These are phyloP conservation scores for Trichoderma sp. DNA, from an alignment of 2,329 filamentous ascomycete species.

Conservation along the genomic window DNA sequence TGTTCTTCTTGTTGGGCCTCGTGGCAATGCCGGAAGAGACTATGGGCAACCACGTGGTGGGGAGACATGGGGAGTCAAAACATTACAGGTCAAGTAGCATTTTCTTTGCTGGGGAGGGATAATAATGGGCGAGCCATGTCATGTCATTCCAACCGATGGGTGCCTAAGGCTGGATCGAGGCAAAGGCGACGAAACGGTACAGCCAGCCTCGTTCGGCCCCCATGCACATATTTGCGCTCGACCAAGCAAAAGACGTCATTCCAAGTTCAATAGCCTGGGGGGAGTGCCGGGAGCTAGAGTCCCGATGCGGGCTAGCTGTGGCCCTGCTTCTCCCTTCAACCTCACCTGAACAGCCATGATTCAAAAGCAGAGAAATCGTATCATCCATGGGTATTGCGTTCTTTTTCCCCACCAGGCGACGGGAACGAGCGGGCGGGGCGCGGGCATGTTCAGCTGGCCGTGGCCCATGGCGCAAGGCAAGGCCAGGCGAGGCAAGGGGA, in stretches of 20 bases:
- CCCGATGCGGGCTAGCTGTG: background rate
- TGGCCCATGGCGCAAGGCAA: background rate
- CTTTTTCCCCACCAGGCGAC: background rate
- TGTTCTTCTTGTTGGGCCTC: background rate
- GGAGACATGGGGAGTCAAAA: background rate
- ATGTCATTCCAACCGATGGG: background rate
- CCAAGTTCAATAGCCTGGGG: background rate
- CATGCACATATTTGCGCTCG: background rate
- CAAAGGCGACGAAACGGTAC: background rate
- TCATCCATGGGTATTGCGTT: background rate
- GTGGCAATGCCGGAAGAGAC: background rate
- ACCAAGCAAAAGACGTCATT: background rate
- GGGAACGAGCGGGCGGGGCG: background rate
- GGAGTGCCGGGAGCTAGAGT: background rate
- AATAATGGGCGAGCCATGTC: background rate
- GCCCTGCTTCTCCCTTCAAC: background rate
- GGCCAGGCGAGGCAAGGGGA: background rate
- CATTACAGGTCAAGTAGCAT: background rate
- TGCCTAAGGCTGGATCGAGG: conserved; percentile 4
- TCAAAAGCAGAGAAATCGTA: background rate
- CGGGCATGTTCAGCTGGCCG: conserved; percentile 4
- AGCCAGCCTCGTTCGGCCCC: conserved; percentile 11
- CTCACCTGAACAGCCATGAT: conserved; percentile 1
- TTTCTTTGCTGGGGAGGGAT: background rate
- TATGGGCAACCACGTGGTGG: conserved; percentile 4